Percentiles rank a stretch among this genome's conserved stretches.
phyloP scores from a whole-genome alignment of 345 rosid genomes.

The Citrus inodora region DNA sequence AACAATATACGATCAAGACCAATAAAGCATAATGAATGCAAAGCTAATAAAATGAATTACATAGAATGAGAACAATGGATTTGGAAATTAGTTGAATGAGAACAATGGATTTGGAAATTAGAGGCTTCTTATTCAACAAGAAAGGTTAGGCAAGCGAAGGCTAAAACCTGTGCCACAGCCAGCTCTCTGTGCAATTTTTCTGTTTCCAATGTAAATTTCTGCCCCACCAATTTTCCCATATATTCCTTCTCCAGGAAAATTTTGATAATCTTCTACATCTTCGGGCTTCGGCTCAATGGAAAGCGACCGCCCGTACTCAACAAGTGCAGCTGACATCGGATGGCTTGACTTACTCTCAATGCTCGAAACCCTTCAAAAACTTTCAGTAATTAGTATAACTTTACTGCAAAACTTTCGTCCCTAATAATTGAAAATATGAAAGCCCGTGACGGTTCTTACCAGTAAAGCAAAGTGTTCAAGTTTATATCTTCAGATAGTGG shows the following conservation, averaged over 20 bases:
- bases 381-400: neutral
- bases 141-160: neutral
- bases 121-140: neutral
- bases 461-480: conserved; percentile 47
- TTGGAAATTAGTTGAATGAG: no score
- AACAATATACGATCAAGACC: neutral
- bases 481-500: conserved; percentile 42
- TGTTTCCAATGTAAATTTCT: conserved; percentile 67
- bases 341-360: conserved; percentile 88
- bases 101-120: neutral
- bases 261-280: conserved; percentile 56
- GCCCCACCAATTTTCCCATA: conserved; percentile 69
- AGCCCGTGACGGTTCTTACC: conserved; percentile 34
- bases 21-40: no score
- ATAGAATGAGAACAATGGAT: neutral
- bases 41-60: no score
- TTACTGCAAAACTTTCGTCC: no score
- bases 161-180: conserved; percentile 52
- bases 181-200: conserved; percentile 61
- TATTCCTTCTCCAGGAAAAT: conserved; percentile 88
- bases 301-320: conserved; percentile 52
- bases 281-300: conserved; percentile 76
- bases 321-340: conserved; percentile 83
- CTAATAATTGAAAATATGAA: neutral
- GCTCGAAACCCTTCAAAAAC: conserved; percentile 72